Evolutionary conservation across 1,284 basidiomycete species (phyloP), one percentile per base, ranked within the genome.

Genomic region (Austroboletus novae-zelandiae): DNA sequence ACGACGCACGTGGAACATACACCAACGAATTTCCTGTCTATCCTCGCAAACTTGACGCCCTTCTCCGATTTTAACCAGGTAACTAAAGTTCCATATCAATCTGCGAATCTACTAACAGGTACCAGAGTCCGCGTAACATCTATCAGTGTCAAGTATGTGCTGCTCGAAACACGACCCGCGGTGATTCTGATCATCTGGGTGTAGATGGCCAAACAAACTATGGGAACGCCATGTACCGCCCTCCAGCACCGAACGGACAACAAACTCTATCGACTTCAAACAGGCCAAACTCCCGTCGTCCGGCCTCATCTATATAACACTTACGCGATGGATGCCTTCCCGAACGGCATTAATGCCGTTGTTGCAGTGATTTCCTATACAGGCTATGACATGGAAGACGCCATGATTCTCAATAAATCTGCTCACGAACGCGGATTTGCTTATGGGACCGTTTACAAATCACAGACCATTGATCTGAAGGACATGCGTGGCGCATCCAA

Each of bases 321-420:
- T n/a, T 99, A 99, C 69, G 94, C 91, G 40, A 98, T 99, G 87
- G 97, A 99, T 71, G 86, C 91, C 45, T 99, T 95, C 79, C 97
- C 97, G 2, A 99, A 97, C 66, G 97, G 96, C 15, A 98, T 91
- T 40, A 99, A 99, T 70, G 97, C 97, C 15, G 81, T 99, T 51
- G 97, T 99, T 47, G 97, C 97, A 20, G 97, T 99, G 67, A 98
- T 99, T 60, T 99, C 97, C 0, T 99, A 99, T 71, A 99, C 97
- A 0, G 97, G 97, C 7, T 99, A 99, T 72, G 97, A 99, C 70
- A 99, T 99, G 97, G 97, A 99, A 74, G 97, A 99, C 64, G 97
- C 97, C 55, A 99, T 99, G 97, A 99, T 99, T 60, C 74, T 99
- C 47, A 99, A 99, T 75, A 99, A 99, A 75, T 98, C 94, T 5